Evolutionary conservation across 768 basidiomycete species (phyloP), one percentile per base, ranked within the genome.

Genomic region (Multifurca ochricompacta): DNA sequence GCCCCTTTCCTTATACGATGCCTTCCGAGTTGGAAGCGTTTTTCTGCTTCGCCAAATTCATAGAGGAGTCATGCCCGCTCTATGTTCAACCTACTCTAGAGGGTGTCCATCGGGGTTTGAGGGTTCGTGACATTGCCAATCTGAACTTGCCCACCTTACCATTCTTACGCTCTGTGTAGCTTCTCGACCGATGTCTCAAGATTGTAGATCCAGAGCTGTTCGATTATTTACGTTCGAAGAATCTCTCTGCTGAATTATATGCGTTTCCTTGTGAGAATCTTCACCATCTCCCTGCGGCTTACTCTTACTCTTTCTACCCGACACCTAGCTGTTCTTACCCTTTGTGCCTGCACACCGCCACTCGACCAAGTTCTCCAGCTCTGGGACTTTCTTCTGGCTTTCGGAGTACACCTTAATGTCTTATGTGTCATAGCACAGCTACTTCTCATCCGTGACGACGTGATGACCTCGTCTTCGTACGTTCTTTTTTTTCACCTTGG

Each of bases 21-120:
- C 94, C 96, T 6, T 92, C 92, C 9, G 92, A 99, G 68, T 70
- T 98, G n/a, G 96, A 99, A 69, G 96, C 96, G 1, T 99, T 97
- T 69, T 93, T 85, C 58, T 96, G 91, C 70, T 98, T 99, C 65
- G 80, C 91, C 25, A 89, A 86, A 63, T 99, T 99, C 67, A 96
- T 98, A 62, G 95, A 97, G 71, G 83, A 85, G 53, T 84, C 81
- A 8, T 97, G 94, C 70, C 96, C 96, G 8, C 71, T 92, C n/a
- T 99, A 98, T 66, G 94, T 98, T 7, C 90, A 94, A 62, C 94
- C 94, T 2, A 97, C 93, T 0, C 74, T 99, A 13, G 89, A 93
- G 66, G 96, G 96, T 7, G 96, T 98, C 0, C 96, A 99, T 66
- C 76, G 87, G 48, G 96, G 95, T 11, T 73, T 99, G 35, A 92